Evolutionary conservation across 352 stramenopile genomes (phyloP), one percentile per base, ranked within the genome.

Genomic region (Globisporangium viniferum): DNA sequence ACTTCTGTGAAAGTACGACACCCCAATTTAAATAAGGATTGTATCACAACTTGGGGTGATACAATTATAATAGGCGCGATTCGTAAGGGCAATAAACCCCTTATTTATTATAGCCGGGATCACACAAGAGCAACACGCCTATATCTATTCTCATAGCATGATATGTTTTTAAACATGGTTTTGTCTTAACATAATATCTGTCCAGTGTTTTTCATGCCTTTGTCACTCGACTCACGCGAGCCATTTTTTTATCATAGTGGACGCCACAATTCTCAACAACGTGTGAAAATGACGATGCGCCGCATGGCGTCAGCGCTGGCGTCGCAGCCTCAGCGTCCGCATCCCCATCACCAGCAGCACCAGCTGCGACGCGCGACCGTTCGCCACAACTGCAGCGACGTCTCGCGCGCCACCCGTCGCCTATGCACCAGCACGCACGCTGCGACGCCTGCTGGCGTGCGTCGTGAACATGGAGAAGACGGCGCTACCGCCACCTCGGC

Each of bases 401-500:
- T n/a, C 48, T 54, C 48, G 41, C 41, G 22, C 15, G 39, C 1
- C 27, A 59, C 0, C 15, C 53, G 53, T 24, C 53, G 27, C 53
- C 2, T 39, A 29, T 22, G 53, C 53, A 49, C 20, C 39, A 64
- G 14, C 59, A 15, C 4, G 7, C n/a, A 18, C 36, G 6, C 18
- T 31, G 59, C 59, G 44, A 65, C 59, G 59, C 29, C 29, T 57
- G 59, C 41, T 20, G 36, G 59, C 44, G 59, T 58, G 44, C 59
- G 44, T 18, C 27, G 24, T 27, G 44, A 22, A 53, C 41, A 33
- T 46, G 59, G 41, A 22, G 14, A 55, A 10, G 54, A 59, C 15
- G 14, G 27, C 31, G 31, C 7, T 8, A 10, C 15, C 55, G 22
- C 31, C 48, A 7, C 27, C 54, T 27, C 55, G 2, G 14, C 31